Evolutionary conservation across 345 rosid species (phyloP), one percentile per base, ranked within the genome.

Genomic region (Pistacia integerrima): DNA sequence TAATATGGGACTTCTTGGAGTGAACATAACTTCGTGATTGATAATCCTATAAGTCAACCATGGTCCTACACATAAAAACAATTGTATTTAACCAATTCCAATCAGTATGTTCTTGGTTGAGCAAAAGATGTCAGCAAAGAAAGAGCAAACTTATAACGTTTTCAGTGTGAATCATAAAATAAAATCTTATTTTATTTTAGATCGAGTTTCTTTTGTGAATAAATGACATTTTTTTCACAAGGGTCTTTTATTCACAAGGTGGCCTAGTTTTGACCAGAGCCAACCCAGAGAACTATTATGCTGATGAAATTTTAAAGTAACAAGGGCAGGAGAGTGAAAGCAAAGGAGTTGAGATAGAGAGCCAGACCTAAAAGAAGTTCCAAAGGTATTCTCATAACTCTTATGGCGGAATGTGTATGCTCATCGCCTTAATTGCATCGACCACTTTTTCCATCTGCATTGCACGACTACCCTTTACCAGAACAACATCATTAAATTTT

Each of bases 371-470:
- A 69, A 28, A 28, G 38, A 30, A 25, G 20, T 5, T 49, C 10
- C n/a, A 52, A 49, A 49, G 13, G 60, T 25, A 18, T 52, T 49
- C 44, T 28, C 41, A 38, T 38, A 38, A 52, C 22, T 49, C 16
- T 51, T 62, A 20, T 12, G 25, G 69, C 52, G 59, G 65, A 38
- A n/a, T 18, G 25, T 54, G 41, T 69, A n/a, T 33, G 8, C 28
- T 13, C 76, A 75, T 75, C 13, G 18, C 65, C 52, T 48, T 72
- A 38, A 80, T 46, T 49, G 48, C 70, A 51, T 72, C 28, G 11
- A 70, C 76, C 46, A 77, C 75, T 79, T 68, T 82, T 63, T 77
- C 84, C 82, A 77, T 77, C 69, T 80, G 63, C 84, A 80, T 74
- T 55, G 59, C 30, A 30, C 69, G 62, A 48, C 82, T 80, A 48